A percentile compares a stretch with the other conserved stretches of the same genome.
Evolutionary conservation across 1,284 basidiomycete species (phyloP).

Genomic region (Ceratorhiza oryzae-sativae): DNA sequence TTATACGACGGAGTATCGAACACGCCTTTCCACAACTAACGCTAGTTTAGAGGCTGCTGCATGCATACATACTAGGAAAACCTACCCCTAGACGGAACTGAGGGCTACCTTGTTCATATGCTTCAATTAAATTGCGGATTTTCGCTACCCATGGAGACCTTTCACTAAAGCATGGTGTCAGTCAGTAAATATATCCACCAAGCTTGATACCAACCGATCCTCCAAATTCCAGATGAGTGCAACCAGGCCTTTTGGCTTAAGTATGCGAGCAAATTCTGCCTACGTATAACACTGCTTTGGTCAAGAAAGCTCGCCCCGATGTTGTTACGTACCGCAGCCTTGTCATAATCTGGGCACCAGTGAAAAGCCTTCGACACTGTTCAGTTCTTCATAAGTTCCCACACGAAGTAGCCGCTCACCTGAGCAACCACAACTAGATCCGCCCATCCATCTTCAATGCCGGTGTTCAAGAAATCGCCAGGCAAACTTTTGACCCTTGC

Average conservation of each 20-base stretch:
- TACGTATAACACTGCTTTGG: not conserved
- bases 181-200: conserved; percentile 3
- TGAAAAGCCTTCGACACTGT: conserved; percentile 68
- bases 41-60: conserved; percentile 57
- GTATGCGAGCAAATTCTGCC: conserved; percentile 70
- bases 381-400: not conserved
- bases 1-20: conserved; percentile 57
- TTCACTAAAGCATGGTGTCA: conserved; percentile 54
- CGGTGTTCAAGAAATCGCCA: conserved; percentile 70
- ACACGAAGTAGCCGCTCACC: conserved; percentile 52
- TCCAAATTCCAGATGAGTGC: conserved; percentile 82
- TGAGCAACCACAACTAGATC: conserved; percentile 77
- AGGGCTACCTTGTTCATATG: conserved; percentile 69
- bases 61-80: conserved; percentile 63
- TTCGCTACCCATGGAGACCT: conserved; percentile 71
- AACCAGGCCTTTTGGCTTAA: conserved; percentile 70
- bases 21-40: conserved; percentile 57
- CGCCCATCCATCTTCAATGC: conserved; percentile 68
- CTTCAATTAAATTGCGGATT: conserved; percentile 68
- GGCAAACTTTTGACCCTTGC: conserved; percentile 59
- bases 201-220: conserved; percentile 59
- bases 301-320: not conserved
- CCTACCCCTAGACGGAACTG: conserved; percentile 76
- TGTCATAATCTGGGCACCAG: conserved; percentile 78
- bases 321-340: conserved; percentile 54